phyloP scores from a whole-genome alignment of 352 stramenopile species.

The Globisporangium irregulare region DNA sequence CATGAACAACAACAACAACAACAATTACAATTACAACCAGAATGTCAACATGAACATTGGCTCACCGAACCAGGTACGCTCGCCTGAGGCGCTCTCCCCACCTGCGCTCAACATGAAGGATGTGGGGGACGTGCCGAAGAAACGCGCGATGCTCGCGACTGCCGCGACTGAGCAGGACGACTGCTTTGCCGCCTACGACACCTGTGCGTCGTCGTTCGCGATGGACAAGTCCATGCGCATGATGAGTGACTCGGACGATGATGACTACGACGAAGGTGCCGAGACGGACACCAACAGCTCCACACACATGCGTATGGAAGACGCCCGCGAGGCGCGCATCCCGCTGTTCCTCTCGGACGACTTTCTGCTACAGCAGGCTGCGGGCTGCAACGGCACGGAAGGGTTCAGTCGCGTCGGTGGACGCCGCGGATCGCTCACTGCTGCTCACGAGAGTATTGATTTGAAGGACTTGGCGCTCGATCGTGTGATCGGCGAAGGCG shows the following conservation, averaged over 20 bases:
- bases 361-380: conserved; percentile 30
- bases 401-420: conserved; percentile 13
- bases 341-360: conserved; percentile 58
- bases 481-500: conserved; percentile 68
- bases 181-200: conserved; percentile 29
- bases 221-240: conserved; percentile 12
- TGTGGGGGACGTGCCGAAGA: conserved; percentile 20
- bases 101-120: conserved; percentile 33
- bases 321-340: conserved; percentile 54
- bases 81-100: conserved; percentile 26
- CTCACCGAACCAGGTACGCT: conserved; percentile 31
- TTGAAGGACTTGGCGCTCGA: conserved; percentile 56
- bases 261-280: conserved; percentile 22
- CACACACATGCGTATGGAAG: conserved; percentile 40
- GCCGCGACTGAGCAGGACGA: conserved; percentile 26
- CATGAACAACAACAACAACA: neutral
- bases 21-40: neutral
- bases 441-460: conserved; percentile 52
- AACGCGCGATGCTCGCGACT: conserved; percentile 13
- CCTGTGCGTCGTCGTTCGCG: conserved; percentile 15
- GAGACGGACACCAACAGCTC: conserved; percentile 40
- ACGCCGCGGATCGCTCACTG: conserved; percentile 23
- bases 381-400: conserved; percentile 24
- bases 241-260: conserved; percentile 25
- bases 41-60: conserved; percentile 11